Evolutionary conservation across 139 green algal species (phyloP).

Genomic region (Bryopsis sp.): DNA sequence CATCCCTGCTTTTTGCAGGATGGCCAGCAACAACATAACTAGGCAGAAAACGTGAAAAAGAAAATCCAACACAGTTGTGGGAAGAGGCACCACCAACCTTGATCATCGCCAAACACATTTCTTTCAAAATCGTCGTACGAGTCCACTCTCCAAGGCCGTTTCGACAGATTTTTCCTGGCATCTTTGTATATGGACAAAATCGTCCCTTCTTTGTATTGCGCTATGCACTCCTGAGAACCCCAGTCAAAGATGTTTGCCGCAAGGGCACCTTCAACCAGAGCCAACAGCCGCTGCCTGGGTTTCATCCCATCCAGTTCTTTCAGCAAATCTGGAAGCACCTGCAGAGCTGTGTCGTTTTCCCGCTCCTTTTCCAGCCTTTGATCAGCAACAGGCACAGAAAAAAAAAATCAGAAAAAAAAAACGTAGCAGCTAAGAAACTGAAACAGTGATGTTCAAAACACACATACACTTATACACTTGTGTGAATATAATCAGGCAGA

Average conservation of each 20-base stretch:
- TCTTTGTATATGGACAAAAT: constrained; percentile 31
- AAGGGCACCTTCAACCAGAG: constrained; percentile 75
- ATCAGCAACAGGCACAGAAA: background rate
- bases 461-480: no score
- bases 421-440: no score
- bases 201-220: constrained; percentile 63
- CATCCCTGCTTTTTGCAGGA: no score
- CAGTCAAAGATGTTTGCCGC: constrained; percentile 99
- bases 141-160: constrained; percentile 85
- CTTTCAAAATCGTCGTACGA: constrained; percentile 71
- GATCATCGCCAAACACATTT: no score
- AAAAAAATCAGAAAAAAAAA: no score
- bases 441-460: no score
- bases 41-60: no score
- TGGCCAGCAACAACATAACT: no score
- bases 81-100: no score
- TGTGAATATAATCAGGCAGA: no score
- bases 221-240: constrained; percentile 76
- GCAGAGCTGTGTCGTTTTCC: constrained; percentile 83
- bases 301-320: constrained; percentile 74
- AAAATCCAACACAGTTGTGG: no score
- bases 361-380: constrained; percentile 62
- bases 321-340: constrained; percentile 88
- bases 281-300: constrained; percentile 49
- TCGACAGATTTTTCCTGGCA: constrained; percentile 45